phyloP scores from a whole-genome alignment of 2,329 filamentous ascomycete species.

The Ophiostoma sp. region DNA sequence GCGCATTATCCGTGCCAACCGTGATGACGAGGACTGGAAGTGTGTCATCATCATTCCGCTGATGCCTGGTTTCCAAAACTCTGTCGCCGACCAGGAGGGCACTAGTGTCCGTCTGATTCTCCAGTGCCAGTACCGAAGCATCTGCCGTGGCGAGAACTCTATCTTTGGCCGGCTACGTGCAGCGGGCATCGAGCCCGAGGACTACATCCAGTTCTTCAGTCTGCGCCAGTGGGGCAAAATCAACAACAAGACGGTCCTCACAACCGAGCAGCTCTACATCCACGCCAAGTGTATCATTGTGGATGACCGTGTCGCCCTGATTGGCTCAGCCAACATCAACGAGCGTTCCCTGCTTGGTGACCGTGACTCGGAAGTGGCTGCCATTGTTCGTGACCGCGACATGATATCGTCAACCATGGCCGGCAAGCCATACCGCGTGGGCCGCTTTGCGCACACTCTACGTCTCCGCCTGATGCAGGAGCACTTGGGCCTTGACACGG shows the following conservation, averaged over 20 bases:
- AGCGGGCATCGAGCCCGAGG: slow-evolving; percentile 83
- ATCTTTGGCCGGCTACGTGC: slow-evolving; percentile 85
- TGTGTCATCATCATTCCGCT: slow-evolving; percentile 87
- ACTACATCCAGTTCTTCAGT: slow-evolving; percentile 95
- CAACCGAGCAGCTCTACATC: slow-evolving; percentile 96
- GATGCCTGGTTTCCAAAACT: slow-evolving; percentile 98
- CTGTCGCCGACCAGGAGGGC: slow-evolving; percentile 89
- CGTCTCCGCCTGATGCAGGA: slow-evolving; percentile 94
- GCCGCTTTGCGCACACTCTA: slow-evolving; percentile 87
- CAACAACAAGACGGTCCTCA: slow-evolving; percentile 74
- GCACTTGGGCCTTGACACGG: slow-evolving; percentile 92
- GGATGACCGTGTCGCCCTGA: slow-evolving; percentile 88
- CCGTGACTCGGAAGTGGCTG: slow-evolving; percentile 88
- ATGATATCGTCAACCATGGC: slow-evolving; percentile 92
- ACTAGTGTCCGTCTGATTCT: slow-evolving; percentile 94
- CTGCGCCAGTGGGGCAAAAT: slow-evolving; percentile 91
- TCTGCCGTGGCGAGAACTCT: slow-evolving; percentile 86
- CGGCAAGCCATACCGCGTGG: slow-evolving; percentile 83
- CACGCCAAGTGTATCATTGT: slow-evolving; percentile 97
- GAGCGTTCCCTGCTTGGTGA: slow-evolving; percentile 92
- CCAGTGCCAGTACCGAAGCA: slow-evolving; percentile 95
- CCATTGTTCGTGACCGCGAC: slow-evolving; percentile 87
- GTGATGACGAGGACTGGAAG: slow-evolving; percentile 85
- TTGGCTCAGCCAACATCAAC: slow-evolving; percentile 98
- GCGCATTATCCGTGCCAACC: slow-evolving; percentile 79